Conservation (phyloP, 2,329 filamentous ascomycete species). For the Scopulariopsis brevicaulis region DNA sequence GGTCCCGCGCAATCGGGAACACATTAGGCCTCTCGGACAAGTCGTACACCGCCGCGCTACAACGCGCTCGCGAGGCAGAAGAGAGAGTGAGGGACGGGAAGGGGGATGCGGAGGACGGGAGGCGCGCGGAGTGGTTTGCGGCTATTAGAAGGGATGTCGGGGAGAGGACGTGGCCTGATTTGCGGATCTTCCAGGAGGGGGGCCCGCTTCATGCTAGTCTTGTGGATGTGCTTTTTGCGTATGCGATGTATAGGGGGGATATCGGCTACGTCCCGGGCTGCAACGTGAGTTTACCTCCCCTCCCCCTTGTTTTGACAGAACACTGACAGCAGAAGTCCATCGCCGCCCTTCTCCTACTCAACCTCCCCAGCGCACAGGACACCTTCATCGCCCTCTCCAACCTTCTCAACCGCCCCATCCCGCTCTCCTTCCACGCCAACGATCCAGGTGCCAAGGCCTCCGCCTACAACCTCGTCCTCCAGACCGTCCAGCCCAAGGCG, state of each 20-base stretch:
- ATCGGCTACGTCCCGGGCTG: slow-evolving; percentile 68
- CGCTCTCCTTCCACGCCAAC: slow-evolving; percentile 62
- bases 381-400: slow-evolving; percentile 67
- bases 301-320: slow-evolving; percentile 3
- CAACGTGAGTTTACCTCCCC: slow-evolving; percentile 43
- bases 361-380: slow-evolving; percentile 49
- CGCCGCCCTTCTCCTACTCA: slow-evolving; percentile 62
- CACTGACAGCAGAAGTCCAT: slow-evolving; percentile 40
- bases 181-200: slow-evolving; percentile 58
- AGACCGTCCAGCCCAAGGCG: slow-evolving; percentile 54
- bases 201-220: slow-evolving; percentile 58
- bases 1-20: slow-evolving; percentile 63
- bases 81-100: slow-evolving; percentile 38
- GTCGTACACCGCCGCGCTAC: slow-evolving; percentile 60
- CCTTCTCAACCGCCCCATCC: slow-evolving; percentile 63
- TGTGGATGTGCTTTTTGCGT: slow-evolving; percentile 64
- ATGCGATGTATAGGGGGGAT: slow-evolving; percentile 72
- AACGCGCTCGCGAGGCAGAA: slow-evolving; percentile 53
- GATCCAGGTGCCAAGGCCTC: slow-evolving; percentile 59
- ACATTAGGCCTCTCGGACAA: slow-evolving; percentile 54
- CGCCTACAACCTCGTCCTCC: slow-evolving; percentile 58
- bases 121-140: slow-evolving; percentile 48
- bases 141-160: slow-evolving; percentile 53
- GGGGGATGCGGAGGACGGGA: slow-evolving; percentile 39
- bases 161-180: slow-evolving; percentile 55